Evolutionary conservation across 306 rosid species (phyloP), one percentile per base, ranked within the genome.

Genomic region (Citrullus mucosospermus): DNA sequence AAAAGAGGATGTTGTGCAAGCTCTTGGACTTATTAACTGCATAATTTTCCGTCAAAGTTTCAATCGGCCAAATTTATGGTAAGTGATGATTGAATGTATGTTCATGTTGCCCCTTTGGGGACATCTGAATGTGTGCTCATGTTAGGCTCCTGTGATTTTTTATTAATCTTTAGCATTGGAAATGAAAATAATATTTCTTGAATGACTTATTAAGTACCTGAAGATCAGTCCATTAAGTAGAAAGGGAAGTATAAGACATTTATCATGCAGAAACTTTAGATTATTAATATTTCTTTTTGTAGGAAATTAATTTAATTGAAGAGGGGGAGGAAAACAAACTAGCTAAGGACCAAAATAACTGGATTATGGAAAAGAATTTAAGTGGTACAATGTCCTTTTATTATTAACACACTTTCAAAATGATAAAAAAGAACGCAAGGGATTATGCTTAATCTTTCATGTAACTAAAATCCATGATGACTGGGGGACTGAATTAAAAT

Each of bases 1-100:
- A 68, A 95, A 95, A 86, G 98, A 95, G 84, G 99, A 95, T 85
- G 99, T 95, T 46, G 99, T 95, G 83, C 99, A 87, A 83, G 99
- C 99, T 81, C 96, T 95, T 58, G 97, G 99, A 73, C 97, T 92
- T 51, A 89, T 89, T 69, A 95, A 95, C 86, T 95, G 99, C 85
- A 65, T 95, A 78, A 74, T 95, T 84, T 95, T 95, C 79, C 97
- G 96, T 79, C 99, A 95, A 91, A 95, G 99, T 88, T 95, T 92
- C 82, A 95, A 95, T 88, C 97, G 99, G 78, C 97, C 96, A 88
- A 95, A 95, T 85, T 87, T 95, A 82, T 66, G 89, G 97, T 87
- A 68, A 85, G 84, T 81, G 77, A 78, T 79, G 79, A 80, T 68
- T 69, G 36, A 76, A 80, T 82, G 73, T 73, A 46, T 46, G 36